Evolutionary conservation across 176 grass and related monocot species (phyloP).

Genomic region (Oryza australiensis): DNA sequence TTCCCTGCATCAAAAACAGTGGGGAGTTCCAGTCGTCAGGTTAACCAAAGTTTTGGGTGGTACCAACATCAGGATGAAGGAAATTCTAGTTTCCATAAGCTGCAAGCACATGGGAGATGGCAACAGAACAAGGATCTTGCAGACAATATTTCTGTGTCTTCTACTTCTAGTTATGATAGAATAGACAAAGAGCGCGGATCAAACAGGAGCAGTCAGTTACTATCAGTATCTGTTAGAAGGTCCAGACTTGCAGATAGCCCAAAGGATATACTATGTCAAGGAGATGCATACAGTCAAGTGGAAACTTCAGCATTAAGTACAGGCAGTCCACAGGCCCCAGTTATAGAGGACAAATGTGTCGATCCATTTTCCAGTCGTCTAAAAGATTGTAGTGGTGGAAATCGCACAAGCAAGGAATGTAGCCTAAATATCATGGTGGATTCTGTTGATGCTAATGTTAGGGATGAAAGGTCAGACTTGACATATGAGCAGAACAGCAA

Average conservation of each 20-base stretch:
- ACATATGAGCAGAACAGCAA: conserved; percentile 33
- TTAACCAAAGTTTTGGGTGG: conserved; percentile 41
- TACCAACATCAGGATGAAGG: conserved; percentile 47
- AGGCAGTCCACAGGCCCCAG: conserved; percentile 22
- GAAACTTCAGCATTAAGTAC: conserved; percentile 25
- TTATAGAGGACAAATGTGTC: conserved; percentile 40
- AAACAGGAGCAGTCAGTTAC: conserved; percentile 41
- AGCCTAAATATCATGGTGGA: conserved; percentile 2
- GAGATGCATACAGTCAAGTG: conserved; percentile 25
- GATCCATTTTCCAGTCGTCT: conserved; percentile 42
- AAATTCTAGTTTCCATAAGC: conserved; percentile 36
- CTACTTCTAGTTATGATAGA: conserved; percentile 32
- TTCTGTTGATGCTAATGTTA: neutral
- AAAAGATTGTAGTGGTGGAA: conserved; percentile 4
- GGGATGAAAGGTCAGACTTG: neutral
- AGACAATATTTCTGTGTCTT: conserved; percentile 44
- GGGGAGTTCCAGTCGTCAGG: conserved; percentile 25
- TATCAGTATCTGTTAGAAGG: conserved; percentile 32
- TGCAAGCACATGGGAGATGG: conserved; percentile 30
- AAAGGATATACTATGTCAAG: conserved; percentile 57
- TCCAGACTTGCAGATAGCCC: conserved; percentile 52
- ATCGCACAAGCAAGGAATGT: conserved; percentile 12
- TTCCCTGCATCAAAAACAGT: conserved; percentile 29
- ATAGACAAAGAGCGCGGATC: conserved; percentile 28
- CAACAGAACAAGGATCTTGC: conserved; percentile 40